Conservation (phyloP, 169 alveolate species). For the Eimeria praecox region DNA sequence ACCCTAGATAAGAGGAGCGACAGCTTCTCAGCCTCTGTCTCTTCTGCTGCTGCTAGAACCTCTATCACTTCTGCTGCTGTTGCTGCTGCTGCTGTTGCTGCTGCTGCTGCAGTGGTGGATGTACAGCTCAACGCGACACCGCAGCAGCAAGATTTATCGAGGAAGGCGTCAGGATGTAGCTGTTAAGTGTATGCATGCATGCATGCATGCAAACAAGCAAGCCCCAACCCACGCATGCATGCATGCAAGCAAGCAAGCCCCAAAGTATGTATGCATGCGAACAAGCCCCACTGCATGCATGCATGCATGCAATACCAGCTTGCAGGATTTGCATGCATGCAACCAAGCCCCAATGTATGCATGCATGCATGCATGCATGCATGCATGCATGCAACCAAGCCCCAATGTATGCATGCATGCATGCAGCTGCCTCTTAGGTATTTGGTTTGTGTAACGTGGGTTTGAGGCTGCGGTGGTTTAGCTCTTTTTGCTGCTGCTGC, state of each 20-base stretch:
- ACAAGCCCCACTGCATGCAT: too few species aligned
- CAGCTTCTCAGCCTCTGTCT: not conserved
- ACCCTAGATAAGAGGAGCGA: not conserved
- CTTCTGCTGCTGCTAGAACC: not conserved
- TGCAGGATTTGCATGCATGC: not conserved
- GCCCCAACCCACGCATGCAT: constrained; percentile 14
- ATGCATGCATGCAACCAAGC: constrained; percentile 6
- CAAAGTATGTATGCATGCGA: too few species aligned
- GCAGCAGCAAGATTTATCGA: constrained; percentile 64
- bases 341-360: too few species aligned
- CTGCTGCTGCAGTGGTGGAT: constrained; percentile 74
- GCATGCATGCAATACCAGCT: not conserved
- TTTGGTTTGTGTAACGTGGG: not conserved
- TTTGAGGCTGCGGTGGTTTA: not conserved
- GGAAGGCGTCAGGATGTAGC: constrained; percentile 67
- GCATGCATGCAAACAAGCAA: not conserved
- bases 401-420: not conserved
- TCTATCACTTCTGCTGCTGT: not conserved
- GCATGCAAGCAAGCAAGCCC: not conserved
- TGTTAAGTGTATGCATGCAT: constrained; percentile 24
- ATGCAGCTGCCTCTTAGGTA: not conserved
- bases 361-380: not conserved
- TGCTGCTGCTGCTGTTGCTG: constrained; percentile 27
- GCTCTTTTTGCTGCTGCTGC: not conserved
- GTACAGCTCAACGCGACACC: constrained; percentile 79